Conservation (phyloP, 106 monocot species). For the Acorus gramineus region DNA sequence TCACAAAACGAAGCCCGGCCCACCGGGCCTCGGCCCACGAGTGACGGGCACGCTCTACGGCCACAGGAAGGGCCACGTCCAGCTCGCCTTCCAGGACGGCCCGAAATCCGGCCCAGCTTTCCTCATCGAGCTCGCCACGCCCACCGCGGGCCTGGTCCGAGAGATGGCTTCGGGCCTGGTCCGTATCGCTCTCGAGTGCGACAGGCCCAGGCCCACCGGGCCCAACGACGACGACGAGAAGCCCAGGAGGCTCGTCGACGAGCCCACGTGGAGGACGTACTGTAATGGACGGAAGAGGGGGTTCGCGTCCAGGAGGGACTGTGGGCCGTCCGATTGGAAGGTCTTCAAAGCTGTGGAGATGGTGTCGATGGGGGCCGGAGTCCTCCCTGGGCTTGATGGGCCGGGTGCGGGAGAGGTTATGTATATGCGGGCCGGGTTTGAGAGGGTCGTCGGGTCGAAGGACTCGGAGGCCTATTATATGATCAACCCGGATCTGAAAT, state of each 20-base stretch:
- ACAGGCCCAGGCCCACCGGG: conserved; percentile 2
- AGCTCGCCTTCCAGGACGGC: conserved; percentile 50
- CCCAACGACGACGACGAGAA: background rate
- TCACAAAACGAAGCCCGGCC: background rate
- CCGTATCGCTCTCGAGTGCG: conserved; percentile 60
- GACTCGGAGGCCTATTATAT: conserved; percentile 79
- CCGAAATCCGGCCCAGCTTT: conserved; percentile 26
- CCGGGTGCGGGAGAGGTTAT: conserved; percentile 42
- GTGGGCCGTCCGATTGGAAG: conserved; percentile 24
- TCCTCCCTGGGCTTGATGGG: background rate
- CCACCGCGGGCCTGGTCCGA: conserved; percentile 38
- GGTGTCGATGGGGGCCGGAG: conserved; percentile 61
- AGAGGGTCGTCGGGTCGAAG: conserved; percentile 58
- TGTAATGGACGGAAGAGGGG: conserved; percentile 66
- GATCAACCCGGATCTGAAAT: conserved; percentile 55
- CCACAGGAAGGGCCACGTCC: conserved; percentile 46
- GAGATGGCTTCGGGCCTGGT: conserved; percentile 86
- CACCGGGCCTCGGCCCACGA: conserved; percentile 13
- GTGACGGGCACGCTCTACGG: conserved; percentile 65
- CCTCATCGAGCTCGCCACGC: conserved; percentile 52
- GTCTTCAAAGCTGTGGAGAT: conserved; percentile 44
- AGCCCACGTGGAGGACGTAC: conserved; percentile 45
- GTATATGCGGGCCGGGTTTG: conserved; percentile 72
- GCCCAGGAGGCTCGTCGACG: conserved; percentile 30
- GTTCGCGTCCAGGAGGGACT: conserved; percentile 33